These are phyloP conservation scores for Lactarius akahatsu DNA, from an alignment of 768 basidiomycete species.

Conservation along the genomic window DNA sequence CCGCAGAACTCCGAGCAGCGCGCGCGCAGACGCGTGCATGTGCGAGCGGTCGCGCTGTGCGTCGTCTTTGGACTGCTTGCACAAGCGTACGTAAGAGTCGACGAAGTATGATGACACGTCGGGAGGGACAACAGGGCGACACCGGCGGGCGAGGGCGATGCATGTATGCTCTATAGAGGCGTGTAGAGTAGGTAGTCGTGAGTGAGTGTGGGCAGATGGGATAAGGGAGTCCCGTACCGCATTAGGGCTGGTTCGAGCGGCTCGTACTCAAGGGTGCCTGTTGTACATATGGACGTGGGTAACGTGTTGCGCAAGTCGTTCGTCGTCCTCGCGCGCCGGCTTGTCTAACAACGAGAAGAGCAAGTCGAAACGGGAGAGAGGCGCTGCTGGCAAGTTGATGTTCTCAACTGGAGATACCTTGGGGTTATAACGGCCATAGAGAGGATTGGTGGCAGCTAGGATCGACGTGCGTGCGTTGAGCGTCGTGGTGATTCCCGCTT, in stretches of 20 bases:
- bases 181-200: constrained; percentile 14
- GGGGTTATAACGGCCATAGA: constrained; percentile 97
- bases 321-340: no score
- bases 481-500: constrained; percentile 98
- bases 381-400: no score
- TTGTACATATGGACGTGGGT: no score
- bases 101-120: constrained; percentile 92
- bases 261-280: no score
- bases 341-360: no score
- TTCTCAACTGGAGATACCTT: no score
- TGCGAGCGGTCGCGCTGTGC: constrained; percentile 85
- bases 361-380: no score
- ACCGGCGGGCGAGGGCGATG: constrained; percentile 86
- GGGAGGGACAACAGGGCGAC: constrained; percentile 86
- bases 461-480: constrained; percentile 97
- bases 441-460: constrained; percentile 95
- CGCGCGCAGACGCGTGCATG: constrained; percentile 94
- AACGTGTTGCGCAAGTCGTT: no score
- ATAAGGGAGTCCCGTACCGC: constrained; percentile 52
- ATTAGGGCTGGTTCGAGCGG: no score
- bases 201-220: not conserved
- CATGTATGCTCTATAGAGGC: constrained; percentile 72
- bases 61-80: constrained; percentile 90
- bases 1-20: constrained; percentile 90
- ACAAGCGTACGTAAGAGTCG: constrained; percentile 91